Percentiles rank a stretch among this genome's conserved stretches.
Evolutionary conservation across 2,329 filamentous ascomycete genomes (phyloP).

Genomic region (Apiospora arundinis): DNA sequence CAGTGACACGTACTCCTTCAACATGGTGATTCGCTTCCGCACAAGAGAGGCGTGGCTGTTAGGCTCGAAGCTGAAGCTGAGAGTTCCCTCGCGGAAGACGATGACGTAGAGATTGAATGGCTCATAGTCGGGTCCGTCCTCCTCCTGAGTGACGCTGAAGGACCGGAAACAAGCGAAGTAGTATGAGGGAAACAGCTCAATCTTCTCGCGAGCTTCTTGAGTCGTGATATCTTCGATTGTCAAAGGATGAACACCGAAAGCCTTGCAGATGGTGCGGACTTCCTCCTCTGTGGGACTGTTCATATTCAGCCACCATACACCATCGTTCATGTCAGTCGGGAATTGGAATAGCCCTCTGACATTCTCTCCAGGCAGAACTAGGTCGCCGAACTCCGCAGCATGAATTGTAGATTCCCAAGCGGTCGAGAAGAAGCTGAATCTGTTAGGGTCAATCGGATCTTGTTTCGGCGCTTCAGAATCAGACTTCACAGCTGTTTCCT

Average conservation of each 20-base stretch:
- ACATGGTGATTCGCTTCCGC: conserved; percentile 85
- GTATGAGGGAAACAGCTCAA: conserved; percentile 95
- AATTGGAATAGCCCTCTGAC: conserved; percentile 84
- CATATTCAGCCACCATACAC: conserved; percentile 99
- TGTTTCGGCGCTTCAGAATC: conserved; percentile 45
- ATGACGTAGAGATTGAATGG: conserved; percentile 97
- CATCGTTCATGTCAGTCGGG: conserved; percentile 67
- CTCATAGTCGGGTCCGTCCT: conserved; percentile 83
- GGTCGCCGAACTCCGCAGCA: conserved; percentile 84
- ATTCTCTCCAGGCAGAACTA: conserved; percentile 87
- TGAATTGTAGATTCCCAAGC: conserved; percentile 94
- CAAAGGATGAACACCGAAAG: conserved; percentile 93
- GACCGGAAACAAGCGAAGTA: conserved; percentile 98
- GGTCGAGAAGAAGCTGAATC: conserved; percentile 97
- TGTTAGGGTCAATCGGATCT: conserved; percentile 65
- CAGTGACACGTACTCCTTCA: conserved; percentile 93
- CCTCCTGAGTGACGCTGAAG: conserved; percentile 81
- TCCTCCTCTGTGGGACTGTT: conserved; percentile 90
- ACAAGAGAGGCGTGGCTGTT: conserved; percentile 90
- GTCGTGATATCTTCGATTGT: conserved; percentile 96
- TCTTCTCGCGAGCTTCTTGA: conserved; percentile 96
- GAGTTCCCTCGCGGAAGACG: conserved; percentile 91
- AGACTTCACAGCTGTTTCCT: conserved; percentile 35
- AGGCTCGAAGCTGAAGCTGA: conserved; percentile 92
- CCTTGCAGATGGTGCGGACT: conserved; percentile 85